A percentile compares a stretch with the other conserved stretches of the same genome.
These are phyloP conservation scores for Scutellaria barbata DNA, from an alignment of 257 asterid species.

Conservation along the genomic window DNA sequence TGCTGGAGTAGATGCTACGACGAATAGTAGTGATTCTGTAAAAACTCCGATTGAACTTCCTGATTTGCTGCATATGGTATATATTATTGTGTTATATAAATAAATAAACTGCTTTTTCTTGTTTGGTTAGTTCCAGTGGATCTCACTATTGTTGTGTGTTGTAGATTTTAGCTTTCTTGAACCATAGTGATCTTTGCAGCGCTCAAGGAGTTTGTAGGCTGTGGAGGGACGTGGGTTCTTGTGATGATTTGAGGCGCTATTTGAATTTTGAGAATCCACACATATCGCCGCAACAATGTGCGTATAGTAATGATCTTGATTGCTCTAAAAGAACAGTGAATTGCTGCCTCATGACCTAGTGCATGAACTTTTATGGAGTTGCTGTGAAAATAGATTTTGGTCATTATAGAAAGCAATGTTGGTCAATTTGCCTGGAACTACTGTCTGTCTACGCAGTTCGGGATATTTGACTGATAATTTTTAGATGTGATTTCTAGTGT, in stretches of 20 bases:
- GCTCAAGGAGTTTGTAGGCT: slow-evolving; percentile 77
- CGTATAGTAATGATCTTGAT: slow-evolving; percentile 36
- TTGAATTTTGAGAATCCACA: slow-evolving; percentile 70
- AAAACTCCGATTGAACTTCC: slow-evolving; percentile 78
- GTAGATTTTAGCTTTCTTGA: slow-evolving; percentile 86
- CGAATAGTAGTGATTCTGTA: slow-evolving; percentile 35
- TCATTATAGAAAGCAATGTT: not conserved
- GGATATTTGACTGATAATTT: not conserved
- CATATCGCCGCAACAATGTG: slow-evolving; percentile 66
- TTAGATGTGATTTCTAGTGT: slow-evolving; percentile 12
- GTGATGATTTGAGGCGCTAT: slow-evolving; percentile 83
- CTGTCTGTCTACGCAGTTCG: not conserved
- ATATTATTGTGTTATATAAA: not conserved
- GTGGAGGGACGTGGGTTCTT: slow-evolving; percentile 86
- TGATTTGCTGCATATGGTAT: slow-evolving; percentile 80
- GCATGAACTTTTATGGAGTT: slow-evolving; percentile 21
- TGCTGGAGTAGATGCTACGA: slow-evolving; percentile 43
- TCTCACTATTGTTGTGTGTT: slow-evolving; percentile 17
- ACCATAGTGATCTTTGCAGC: slow-evolving; percentile 72
- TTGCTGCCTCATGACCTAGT: not conserved
- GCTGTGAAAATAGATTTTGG: slow-evolving; percentile 5
- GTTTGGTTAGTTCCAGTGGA: slow-evolving; percentile 1
- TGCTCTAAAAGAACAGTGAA: slow-evolving; percentile 1
- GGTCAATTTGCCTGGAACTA: slow-evolving; percentile 1
- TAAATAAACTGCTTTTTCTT: not conserved